Percentiles rank a stretch among this genome's conserved stretches.
Conservation (phyloP, 176 grass and related monocot genomes). For the Oryza australiensis region DNA sequence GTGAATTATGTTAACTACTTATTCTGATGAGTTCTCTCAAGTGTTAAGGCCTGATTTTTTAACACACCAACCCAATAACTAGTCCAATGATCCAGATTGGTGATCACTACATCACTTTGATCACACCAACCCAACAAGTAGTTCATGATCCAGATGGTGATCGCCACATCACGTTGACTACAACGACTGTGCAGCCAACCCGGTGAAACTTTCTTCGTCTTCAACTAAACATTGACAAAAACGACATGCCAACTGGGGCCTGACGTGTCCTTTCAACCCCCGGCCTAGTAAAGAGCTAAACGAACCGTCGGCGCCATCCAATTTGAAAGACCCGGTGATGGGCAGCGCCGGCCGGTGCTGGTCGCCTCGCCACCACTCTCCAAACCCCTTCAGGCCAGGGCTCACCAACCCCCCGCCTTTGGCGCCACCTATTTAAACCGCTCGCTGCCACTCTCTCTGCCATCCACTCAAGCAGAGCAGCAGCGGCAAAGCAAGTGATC, state of each 20-base stretch:
- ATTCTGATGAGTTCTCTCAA: not conserved
- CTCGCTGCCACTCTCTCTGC: not conserved
- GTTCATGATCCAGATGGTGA: too few species aligned
- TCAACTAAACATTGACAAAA: slow-evolving; percentile 1
- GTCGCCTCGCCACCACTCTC: not conserved
- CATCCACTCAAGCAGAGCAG: slow-evolving; percentile 1
- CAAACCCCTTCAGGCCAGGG: not conserved
- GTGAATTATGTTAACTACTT: not conserved
- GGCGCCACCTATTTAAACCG: slow-evolving; percentile 37
- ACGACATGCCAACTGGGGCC: not conserved
- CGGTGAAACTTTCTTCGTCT: not conserved
- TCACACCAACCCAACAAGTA: too few species aligned
- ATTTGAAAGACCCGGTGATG: not conserved
- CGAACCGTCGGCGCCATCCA: not conserved
- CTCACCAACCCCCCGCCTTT: slow-evolving; percentile 26
- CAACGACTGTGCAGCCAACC: not conserved
- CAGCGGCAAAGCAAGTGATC: not conserved
- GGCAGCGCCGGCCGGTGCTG: not conserved
- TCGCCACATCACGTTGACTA: not conserved
- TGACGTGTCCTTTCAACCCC: not conserved
- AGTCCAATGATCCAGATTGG: not conserved
- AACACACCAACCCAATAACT: slow-evolving; percentile 24
- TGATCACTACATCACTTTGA: not conserved
- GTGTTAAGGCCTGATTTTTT: not conserved
- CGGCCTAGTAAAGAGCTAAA: not conserved